Base-by-base conservation (phyloP, 2,329 filamentous ascomycete genomes). In the Neonectria punicea region DNA sequence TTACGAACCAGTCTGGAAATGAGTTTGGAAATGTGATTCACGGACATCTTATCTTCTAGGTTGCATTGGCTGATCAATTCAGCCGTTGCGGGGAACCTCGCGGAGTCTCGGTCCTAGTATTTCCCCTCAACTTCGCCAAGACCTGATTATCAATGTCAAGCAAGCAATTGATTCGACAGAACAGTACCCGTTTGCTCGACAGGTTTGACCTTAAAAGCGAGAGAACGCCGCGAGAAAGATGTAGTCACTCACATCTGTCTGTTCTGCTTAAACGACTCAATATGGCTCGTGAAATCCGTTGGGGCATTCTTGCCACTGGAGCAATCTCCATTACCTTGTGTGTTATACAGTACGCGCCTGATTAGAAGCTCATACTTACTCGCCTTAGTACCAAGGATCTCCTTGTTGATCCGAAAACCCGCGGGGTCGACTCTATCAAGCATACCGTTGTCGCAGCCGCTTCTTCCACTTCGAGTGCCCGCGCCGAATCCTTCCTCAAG, bases 391-490 rank as follows among this genome's bases (percentile, higher is more conserved):
- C 63, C 1, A 90, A 90, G 78, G 93, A 97, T 76, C 86, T 97
- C 51, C 88, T 94, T 66, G 86, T 87, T 65, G 89, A 94, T 78
- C 91, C 93, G 10, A 82, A 85, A 41, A 85, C 84, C 54, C 91
- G 93, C 69, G 87, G 85, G 55, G 91, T 92, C 59, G 81, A 83
- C 61, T 91, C 95, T 72, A 84, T 97, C 70, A 86, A 87, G 61
- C 93, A 97, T 81, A 87, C 88, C 69, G 86, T 97, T 53, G 87
- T 90, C 18, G 93, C 93, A n/a, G 93, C 91, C 4, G 91, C 93
- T 20, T 94, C 92, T 1, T 95, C 93, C 5, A 89, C 86, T 32
- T 93, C 91, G 59, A 83, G 86, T 68, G 83, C 87, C 43, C 88
- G 89, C 59, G 93, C 93, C 1, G 83, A 86, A 64, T 81, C 88